Conservation (phyloP, 2,329 filamentous ascomycete species). For the Talaromyces marneffei region DNA sequence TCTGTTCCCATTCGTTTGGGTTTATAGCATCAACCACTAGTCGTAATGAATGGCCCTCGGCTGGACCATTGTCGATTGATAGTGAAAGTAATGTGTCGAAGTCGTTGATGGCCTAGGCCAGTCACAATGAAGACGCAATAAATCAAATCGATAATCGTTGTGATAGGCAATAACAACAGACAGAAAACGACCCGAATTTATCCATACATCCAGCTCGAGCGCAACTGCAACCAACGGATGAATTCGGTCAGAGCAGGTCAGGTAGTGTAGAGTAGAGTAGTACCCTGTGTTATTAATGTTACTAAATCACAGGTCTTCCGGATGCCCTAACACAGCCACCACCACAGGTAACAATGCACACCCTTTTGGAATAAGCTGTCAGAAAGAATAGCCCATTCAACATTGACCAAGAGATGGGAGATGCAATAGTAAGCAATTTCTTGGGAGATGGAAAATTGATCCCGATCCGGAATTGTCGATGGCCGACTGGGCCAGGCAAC, state of each 20-base stretch:
- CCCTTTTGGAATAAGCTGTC: neutral
- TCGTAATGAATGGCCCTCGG: slow-evolving; percentile 2
- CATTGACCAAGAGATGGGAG: neutral
- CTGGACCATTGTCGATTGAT: slow-evolving; percentile 9
- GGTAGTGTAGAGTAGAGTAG: neutral
- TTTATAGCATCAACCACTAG: slow-evolving; percentile 2
- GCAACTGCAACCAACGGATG: neutral
- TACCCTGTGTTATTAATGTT: neutral
- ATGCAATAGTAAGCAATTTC: neutral
- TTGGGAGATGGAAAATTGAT: neutral
- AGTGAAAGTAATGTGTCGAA: neutral
- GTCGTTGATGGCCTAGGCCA: neutral
- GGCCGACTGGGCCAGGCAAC: neutral
- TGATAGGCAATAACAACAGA: neutral
- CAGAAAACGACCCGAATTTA: neutral
- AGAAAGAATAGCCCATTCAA: neutral
- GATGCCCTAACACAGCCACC: slow-evolving; percentile 8
- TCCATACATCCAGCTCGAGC: neutral
- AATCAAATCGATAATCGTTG: neutral
- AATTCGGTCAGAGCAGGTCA: neutral
- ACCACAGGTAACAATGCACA: neutral
- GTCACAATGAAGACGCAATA: neutral
- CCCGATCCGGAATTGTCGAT: neutral
- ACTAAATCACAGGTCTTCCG: neutral
- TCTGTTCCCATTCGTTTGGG: neutral